phyloP scores from a whole-genome alignment of 2,329 filamentous ascomycete genomes.

The Colletotrichum eleusines region DNA sequence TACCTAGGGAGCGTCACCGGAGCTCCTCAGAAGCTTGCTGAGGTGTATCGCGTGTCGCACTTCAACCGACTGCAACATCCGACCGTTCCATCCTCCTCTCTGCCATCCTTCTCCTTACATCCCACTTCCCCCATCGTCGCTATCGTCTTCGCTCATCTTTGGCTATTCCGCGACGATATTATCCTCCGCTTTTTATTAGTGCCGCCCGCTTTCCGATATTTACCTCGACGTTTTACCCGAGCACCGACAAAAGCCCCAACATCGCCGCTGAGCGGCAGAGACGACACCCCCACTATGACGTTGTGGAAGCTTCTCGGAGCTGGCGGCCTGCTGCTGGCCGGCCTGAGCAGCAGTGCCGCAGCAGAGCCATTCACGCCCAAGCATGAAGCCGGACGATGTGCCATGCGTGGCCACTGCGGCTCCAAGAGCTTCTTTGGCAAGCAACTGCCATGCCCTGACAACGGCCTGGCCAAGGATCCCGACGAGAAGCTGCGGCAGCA shows the following conservation, averaged over 20 bases:
- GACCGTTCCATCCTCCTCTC: constrained; percentile 12
- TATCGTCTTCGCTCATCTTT: not conserved
- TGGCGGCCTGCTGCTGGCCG: constrained; percentile 47
- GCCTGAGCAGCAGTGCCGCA: constrained; percentile 42
- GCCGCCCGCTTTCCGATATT: not conserved
- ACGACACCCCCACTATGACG: constrained; percentile 27
- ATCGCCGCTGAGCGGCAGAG: constrained; percentile 38
- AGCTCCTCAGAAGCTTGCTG: constrained; percentile 32
- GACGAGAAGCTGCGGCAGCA: constrained; percentile 78
- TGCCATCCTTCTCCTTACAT: not conserved
- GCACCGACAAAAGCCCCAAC: not conserved
- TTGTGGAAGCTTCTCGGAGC: constrained; percentile 48
- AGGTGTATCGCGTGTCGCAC: constrained; percentile 19
- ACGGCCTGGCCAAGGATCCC: constrained; percentile 82
- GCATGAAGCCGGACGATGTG: constrained; percentile 90
- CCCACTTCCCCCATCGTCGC: not conserved
- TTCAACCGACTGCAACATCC: constrained; percentile 20
- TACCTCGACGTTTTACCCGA: not conserved
- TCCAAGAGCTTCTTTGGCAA: constrained; percentile 91
- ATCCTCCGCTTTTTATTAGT: not conserved
- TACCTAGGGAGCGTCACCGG: not conserved
- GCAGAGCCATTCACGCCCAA: constrained; percentile 63
- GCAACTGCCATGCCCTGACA: constrained; percentile 92
- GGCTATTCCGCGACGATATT: not conserved
- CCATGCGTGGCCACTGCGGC: constrained; percentile 91